Conservation (phyloP, 2,329 filamentous ascomycete genomes). For the Botrytis porri region DNA sequence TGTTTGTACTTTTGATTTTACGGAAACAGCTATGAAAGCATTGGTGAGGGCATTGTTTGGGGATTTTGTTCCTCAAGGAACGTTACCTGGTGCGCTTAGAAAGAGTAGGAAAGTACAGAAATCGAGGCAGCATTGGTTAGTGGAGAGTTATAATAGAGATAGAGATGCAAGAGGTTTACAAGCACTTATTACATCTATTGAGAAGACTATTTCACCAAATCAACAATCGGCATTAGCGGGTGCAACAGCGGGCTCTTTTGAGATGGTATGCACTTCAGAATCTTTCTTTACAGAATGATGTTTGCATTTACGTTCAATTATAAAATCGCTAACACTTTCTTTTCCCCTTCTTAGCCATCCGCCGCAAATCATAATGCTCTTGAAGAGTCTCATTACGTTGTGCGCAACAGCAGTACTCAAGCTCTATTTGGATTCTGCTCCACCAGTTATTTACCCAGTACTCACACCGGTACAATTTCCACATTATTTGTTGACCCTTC, state of each 20-base stretch:
- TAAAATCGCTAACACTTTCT: neutral
- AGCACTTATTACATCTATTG: conserved; percentile 68
- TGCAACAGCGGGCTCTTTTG: conserved; percentile 71
- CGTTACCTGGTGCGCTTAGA: conserved; percentile 69
- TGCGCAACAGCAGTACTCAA: conserved; percentile 88
- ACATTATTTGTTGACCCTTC: conserved; percentile 86
- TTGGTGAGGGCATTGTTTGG: conserved; percentile 82
- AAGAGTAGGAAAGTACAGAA: conserved; percentile 86
- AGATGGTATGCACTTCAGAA: conserved; percentile 48
- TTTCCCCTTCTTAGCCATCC: neutral
- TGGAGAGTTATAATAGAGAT: conserved; percentile 80
- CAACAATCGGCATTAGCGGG: conserved; percentile 62
- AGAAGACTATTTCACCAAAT: conserved; percentile 63
- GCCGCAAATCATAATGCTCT: neutral
- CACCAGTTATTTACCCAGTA: conserved; percentile 70
- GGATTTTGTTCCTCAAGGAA: conserved; percentile 59
- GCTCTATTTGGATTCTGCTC: conserved; percentile 90
- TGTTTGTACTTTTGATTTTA: conserved; percentile 94
- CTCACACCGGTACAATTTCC: conserved; percentile 63
- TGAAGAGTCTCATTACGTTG: conserved; percentile 83
- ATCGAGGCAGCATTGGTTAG: conserved; percentile 91
- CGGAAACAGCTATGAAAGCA: conserved; percentile 83
- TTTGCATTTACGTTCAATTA: neutral
- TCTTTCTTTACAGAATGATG: neutral
- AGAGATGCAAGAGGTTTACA: conserved; percentile 73